Conservation (phyloP, 108 stramenopile genomes). For the Parietichytrium sp. region DNA sequence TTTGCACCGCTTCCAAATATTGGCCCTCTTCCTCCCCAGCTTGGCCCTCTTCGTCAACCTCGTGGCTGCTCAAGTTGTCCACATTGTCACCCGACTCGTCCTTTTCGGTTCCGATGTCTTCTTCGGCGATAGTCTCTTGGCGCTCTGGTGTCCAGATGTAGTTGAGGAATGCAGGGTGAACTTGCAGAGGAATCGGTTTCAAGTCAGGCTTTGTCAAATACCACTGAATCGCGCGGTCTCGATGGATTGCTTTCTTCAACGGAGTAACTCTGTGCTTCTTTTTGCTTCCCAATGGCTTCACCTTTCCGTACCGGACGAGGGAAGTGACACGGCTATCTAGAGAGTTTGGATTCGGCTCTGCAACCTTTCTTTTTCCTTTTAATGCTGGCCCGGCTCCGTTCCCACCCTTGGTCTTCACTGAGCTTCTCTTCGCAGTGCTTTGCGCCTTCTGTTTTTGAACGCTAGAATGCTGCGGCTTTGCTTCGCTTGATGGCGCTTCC, state of each 20-base stretch:
- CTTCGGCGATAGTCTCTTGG: too few species aligned
- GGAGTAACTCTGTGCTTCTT: not conserved
- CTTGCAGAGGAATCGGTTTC: not conserved
- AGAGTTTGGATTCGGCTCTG: constrained; percentile 26
- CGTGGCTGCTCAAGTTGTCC: not conserved
- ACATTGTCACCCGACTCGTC: not conserved
- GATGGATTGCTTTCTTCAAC: not conserved
- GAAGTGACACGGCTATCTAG: not conserved
- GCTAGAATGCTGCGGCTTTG: too few species aligned
- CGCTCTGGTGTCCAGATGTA: not conserved
- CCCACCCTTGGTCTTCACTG: too few species aligned
- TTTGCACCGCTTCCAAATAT: too few species aligned
- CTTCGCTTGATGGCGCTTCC: too few species aligned
- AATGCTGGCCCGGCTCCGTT: too few species aligned
- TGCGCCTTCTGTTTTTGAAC: too few species aligned
- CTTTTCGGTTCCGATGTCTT: too few species aligned
- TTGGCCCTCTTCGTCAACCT: not conserved
- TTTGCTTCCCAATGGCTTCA: not conserved
- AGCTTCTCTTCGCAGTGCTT: too few species aligned
- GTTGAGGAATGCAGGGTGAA: not conserved
- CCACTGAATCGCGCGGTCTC: not conserved
- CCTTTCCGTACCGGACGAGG: not conserved
- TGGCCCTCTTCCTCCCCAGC: not conserved
- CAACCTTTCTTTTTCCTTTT: too few species aligned
- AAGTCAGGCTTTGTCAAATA: not conserved